Conservation (phyloP, 495 filamentous ascomycete genomes). For the Penicillium lagena region DNA sequence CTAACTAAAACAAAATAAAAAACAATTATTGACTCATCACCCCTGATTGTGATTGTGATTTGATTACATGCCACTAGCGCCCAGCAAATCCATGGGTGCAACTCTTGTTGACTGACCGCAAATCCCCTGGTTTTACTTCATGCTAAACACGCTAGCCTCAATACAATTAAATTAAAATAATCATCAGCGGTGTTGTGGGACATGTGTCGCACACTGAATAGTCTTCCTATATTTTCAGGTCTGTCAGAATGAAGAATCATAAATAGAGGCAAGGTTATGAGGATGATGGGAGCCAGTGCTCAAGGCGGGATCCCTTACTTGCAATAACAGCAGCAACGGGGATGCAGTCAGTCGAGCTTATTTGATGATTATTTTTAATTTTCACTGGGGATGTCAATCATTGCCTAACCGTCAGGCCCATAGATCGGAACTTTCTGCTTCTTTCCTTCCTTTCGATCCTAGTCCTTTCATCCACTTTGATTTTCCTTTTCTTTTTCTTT, state of each 20-base stretch:
- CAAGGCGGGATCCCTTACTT: too few relatives aligned
- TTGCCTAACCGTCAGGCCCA: constrained; percentile 20
- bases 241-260: too few relatives aligned
- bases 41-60: constrained; percentile 11
- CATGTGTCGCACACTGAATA: too few relatives aligned
- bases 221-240: too few relatives aligned
- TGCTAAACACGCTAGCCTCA: constrained; percentile 1
- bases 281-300: too few relatives aligned
- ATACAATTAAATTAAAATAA: not conserved
- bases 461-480: not conserved
- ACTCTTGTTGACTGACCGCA: constrained; percentile 4
- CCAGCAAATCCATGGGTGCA: constrained; percentile 16
- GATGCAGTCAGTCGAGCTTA: too few relatives aligned
- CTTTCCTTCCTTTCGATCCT: constrained; percentile 6
- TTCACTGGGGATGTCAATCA: constrained; percentile 13
- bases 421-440: constrained; percentile 19
- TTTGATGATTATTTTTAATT: not conserved
- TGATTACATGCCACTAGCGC: constrained; percentile 19
- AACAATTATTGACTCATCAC: not conserved
- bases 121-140: constrained; percentile 14
- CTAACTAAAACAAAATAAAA: constrained; percentile 2
- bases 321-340: too few relatives aligned
- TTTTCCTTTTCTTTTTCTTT: constrained; percentile 6
- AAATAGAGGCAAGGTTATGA: too few relatives aligned
- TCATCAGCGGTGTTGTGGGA: too few relatives aligned